Evolutionary conservation across 768 basidiomycete genomes (phyloP).

Genomic region (Steccherinum ochraceum): DNA sequence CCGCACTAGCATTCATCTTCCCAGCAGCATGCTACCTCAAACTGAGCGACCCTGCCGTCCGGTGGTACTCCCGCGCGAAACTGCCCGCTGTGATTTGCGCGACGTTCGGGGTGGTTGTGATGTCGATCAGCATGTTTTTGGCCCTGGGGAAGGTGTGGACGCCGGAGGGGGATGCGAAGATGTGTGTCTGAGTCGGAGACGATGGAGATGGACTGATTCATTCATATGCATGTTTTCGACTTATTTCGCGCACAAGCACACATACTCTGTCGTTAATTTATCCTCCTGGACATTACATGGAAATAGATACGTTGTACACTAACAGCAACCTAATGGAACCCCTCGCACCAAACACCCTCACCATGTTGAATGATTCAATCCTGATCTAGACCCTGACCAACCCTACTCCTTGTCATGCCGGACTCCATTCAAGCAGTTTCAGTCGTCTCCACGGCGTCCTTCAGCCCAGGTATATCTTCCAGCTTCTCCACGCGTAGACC

Average conservation of each 20-base stretch:
- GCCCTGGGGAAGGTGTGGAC: conserved; percentile 79
- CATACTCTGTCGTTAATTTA: too few relatives aligned
- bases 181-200: conserved; percentile 45
- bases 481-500: conserved; percentile 62
- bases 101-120: conserved; percentile 67
- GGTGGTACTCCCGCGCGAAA: conserved; percentile 67
- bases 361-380: neutral
- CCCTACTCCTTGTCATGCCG: neutral
- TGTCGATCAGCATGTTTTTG: conserved; percentile 71
- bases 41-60: conserved; percentile 47
- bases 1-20: conserved; percentile 89
- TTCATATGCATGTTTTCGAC: neutral
- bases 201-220: neutral
- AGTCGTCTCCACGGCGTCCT: conserved; percentile 17
- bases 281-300: neutral
- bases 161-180: conserved; percentile 60
- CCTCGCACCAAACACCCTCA: neutral
- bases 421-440: neutral
- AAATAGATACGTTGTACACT: neutral
- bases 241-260: neutral
- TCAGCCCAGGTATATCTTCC: conserved; percentile 50
- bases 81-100: conserved; percentile 72
- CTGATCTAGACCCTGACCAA: neutral
- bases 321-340: neutral
- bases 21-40: conserved; percentile 84